Percentiles rank a stretch among this genome's conserved stretches.
phyloP scores from a whole-genome alignment of 2,329 filamentous ascomycete genomes.

The Colletotrichum sp. region DNA sequence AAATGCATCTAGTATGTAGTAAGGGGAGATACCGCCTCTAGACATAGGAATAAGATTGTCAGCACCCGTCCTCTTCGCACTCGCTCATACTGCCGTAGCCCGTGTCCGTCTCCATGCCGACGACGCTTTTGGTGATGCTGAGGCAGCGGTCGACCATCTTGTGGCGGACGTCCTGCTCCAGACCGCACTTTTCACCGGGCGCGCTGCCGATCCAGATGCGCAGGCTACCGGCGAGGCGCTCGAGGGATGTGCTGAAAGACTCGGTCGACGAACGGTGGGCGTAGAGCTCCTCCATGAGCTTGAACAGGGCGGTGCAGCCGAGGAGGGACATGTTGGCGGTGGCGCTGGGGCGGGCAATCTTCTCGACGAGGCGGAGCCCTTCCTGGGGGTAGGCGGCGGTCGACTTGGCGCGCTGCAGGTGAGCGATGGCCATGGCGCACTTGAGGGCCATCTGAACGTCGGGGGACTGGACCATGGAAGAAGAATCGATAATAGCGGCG shows the following conservation, averaged over 20 bases:
- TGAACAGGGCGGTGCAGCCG: constrained; percentile 63
- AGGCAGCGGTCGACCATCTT: constrained; percentile 62
- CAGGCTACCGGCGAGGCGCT: constrained; percentile 61
- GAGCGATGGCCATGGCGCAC: constrained; percentile 65
- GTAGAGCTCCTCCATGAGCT: constrained; percentile 59
- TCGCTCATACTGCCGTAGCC: constrained; percentile 66
- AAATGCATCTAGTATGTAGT: constrained; percentile 6
- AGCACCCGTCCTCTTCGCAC: constrained; percentile 38
- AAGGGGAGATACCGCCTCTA: background rate
- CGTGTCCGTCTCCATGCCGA: constrained; percentile 65
- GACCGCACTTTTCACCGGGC: constrained; percentile 53
- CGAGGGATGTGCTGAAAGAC: constrained; percentile 53
- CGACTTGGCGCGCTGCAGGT: constrained; percentile 51
- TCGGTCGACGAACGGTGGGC: constrained; percentile 51
- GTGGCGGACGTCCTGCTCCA: constrained; percentile 56
- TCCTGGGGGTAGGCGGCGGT: constrained; percentile 43
- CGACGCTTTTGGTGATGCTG: constrained; percentile 57
- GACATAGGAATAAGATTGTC: background rate
- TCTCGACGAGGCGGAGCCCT: constrained; percentile 53
- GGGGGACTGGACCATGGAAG: constrained; percentile 46
- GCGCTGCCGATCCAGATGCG: constrained; percentile 65
- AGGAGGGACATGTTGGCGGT: constrained; percentile 57
- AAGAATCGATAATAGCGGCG: constrained; percentile 51
- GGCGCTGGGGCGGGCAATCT: constrained; percentile 48
- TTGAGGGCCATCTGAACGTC: constrained; percentile 63